These are phyloP conservation scores for Fusarium poae DNA, from an alignment of 2,329 filamentous ascomycete species.

Conservation along the genomic window DNA sequence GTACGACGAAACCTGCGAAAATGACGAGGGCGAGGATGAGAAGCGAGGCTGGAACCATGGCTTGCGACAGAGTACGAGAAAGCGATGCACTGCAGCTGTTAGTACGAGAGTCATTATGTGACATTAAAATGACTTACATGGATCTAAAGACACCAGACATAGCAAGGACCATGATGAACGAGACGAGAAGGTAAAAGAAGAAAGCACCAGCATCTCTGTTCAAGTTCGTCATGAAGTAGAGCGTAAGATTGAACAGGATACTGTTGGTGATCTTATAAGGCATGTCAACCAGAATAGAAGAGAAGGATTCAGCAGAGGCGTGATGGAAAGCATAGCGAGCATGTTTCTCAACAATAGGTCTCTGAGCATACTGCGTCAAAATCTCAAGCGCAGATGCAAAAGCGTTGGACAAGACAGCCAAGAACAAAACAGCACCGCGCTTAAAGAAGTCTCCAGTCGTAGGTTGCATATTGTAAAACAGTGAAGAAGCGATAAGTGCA, in stretches of 20 bases:
- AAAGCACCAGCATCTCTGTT: conserved; percentile 60
- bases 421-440: conserved; percentile 64
- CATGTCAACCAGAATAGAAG: conserved; percentile 58
- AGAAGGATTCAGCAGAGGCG: conserved; percentile 53
- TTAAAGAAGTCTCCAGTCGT: conserved; percentile 34
- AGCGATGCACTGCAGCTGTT: conserved; percentile 43
- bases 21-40: conserved; percentile 53
- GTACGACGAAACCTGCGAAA: conserved; percentile 65
- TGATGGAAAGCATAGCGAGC: conserved; percentile 58
- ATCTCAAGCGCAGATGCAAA: conserved; percentile 57
- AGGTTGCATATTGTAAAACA: conserved; percentile 41
- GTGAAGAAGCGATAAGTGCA: conserved; percentile 33
- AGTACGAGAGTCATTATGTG: background rate
- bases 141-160: conserved; percentile 74
- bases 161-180: conserved; percentile 67
- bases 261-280: conserved; percentile 58
- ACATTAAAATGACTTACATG: conserved; percentile 46
- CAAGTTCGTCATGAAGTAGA: conserved; percentile 64
- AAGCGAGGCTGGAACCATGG: conserved; percentile 58
- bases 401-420: conserved; percentile 67
- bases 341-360: conserved; percentile 57
- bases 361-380: conserved; percentile 55
- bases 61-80: conserved; percentile 68
- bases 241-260: conserved; percentile 59
- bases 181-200: conserved; percentile 62